A percentile compares a stretch with the other conserved stretches of the same genome.
phyloP scores from a whole-genome alignment of 768 basidiomycete genomes.

The Termitomyces sp. region DNA sequence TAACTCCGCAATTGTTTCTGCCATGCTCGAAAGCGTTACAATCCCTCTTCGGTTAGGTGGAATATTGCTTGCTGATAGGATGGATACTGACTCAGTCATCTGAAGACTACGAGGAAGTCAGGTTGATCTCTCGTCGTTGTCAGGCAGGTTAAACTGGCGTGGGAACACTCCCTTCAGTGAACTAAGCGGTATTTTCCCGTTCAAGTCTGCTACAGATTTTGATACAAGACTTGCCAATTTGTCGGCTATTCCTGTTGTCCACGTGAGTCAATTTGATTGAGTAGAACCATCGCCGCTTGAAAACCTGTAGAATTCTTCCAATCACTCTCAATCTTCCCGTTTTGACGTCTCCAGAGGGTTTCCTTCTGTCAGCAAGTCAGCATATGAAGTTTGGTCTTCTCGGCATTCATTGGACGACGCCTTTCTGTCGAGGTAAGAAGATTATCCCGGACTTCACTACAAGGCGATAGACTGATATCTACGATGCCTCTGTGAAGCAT shows the following conservation, averaged over 20 bases:
- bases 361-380: slow-evolving; percentile 25
- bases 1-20: slow-evolving; percentile 51
- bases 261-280: slow-evolving; percentile 13
- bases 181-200: slow-evolving; percentile 50
- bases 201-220: slow-evolving; percentile 25
- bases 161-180: slow-evolving; percentile 49
- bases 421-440: slow-evolving; percentile 32
- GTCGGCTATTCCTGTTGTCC: slow-evolving; percentile 23
- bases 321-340: slow-evolving; percentile 29
- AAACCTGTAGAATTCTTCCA: neutral
- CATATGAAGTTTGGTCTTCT: slow-evolving; percentile 35
- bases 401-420: slow-evolving; percentile 22
- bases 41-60: slow-evolving; percentile 48
- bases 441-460: slow-evolving; percentile 1
- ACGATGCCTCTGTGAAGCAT: slow-evolving; percentile 25
- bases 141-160: slow-evolving; percentile 45
- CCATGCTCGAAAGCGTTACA: slow-evolving; percentile 54
- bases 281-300: neutral
- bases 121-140: slow-evolving; percentile 38
- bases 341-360: slow-evolving; percentile 61
- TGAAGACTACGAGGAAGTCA: slow-evolving; percentile 23
- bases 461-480: slow-evolving; percentile 2
- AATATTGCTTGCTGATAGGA: slow-evolving; percentile 3
- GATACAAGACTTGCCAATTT: slow-evolving; percentile 30
- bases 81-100: neutral